Evolutionary conservation across 108 stramenopile species (phyloP).

Genomic region (Skeletonema grethae): DNA sequence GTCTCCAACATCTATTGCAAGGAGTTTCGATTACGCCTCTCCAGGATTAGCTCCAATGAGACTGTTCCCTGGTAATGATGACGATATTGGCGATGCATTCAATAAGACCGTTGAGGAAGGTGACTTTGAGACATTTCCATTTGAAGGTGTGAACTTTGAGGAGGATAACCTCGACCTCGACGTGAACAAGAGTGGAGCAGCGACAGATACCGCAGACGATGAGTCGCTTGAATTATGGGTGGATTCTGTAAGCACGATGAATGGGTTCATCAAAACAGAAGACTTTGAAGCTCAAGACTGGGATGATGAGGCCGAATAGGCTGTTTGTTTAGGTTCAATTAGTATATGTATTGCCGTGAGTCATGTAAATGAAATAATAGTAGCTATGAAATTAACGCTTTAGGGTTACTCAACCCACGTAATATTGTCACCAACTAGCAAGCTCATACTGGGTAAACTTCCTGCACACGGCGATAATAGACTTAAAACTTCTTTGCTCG

Average conservation of each 20-base stretch:
- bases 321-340: not conserved
- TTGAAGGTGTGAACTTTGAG: not conserved
- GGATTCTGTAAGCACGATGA: not conserved
- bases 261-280: not conserved
- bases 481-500: conserved; percentile 70
- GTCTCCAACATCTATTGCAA: not conserved
- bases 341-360: not conserved
- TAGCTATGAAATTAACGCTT: conserved; percentile 4
- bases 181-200: not conserved
- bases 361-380: not conserved
- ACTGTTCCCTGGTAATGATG: not conserved
- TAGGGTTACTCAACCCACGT: conserved; percentile 80
- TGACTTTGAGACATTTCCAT: not conserved
- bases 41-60: not conserved
- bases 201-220: not conserved
- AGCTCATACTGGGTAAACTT: conserved; percentile 64
- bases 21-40: not conserved
- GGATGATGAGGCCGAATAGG: not conserved
- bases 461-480: conserved; percentile 82
- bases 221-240: not conserved
- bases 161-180: not conserved
- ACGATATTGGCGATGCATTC: not conserved
- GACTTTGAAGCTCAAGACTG: not conserved
- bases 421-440: conserved; percentile 73
- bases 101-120: not conserved